These are phyloP conservation scores for Aspergillus sojae DNA, from an alignment of 2,329 filamentous ascomycete genomes.

Conservation along the genomic window DNA sequence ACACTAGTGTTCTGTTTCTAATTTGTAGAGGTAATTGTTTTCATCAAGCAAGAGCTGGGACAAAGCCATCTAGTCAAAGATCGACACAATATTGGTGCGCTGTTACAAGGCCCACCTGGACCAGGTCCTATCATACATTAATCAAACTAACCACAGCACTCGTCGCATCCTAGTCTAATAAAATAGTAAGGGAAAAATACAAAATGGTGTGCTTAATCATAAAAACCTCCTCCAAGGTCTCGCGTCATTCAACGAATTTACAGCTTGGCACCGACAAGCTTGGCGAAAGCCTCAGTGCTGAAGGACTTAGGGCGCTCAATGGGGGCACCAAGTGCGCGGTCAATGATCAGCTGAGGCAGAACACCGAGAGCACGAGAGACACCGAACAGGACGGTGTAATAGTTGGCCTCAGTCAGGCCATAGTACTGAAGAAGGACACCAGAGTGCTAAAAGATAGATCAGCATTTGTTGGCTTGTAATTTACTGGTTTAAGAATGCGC, in stretches of 20 bases:
- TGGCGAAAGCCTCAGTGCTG: conserved; percentile 94
- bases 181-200: conserved; percentile 23
- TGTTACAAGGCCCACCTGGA: conserved; percentile 44
- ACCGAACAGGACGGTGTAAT: conserved; percentile 99
- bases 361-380: conserved; percentile 98
- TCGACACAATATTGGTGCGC: conserved; percentile 29
- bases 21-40: neutral
- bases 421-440: conserved; percentile 99
- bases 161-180: conserved; percentile 28
- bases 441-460: conserved; percentile 64
- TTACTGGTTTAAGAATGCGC: neutral
- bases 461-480: conserved; percentile 8
- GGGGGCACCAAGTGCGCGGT: conserved; percentile 93
- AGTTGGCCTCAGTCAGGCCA: conserved; percentile 97
- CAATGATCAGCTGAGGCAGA: conserved; percentile 98
- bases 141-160: conserved; percentile 37
- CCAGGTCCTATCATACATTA: conserved; percentile 45
- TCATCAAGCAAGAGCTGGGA: neutral
- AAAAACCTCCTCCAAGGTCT: conserved; percentile 10
- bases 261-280: conserved; percentile 87
- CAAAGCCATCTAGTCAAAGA: neutral
- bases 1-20: neutral
- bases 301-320: conserved; percentile 99
- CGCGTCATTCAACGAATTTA: conserved; percentile 55
- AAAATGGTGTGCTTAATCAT: conserved; percentile 26